Base-by-base conservation (phyloP, 2,329 filamentous ascomycete species). In the Penicillium sp. region DNA sequence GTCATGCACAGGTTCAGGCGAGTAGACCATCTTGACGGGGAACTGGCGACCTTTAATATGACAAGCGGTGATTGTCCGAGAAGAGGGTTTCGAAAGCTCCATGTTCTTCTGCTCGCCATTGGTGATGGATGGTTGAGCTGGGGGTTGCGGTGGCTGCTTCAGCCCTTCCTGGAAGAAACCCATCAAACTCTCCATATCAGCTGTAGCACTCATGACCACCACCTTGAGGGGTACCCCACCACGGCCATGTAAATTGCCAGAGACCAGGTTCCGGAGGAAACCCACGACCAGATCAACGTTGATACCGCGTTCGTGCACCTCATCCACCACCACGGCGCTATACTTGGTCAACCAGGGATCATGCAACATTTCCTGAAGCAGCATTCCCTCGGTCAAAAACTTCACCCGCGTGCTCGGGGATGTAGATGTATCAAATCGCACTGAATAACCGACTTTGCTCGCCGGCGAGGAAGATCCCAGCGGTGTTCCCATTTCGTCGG, bases 191-290 rank as follows among this genome's bases (percentile, higher is more conserved):
- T 91, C 84, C 49, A 95, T 83, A 66, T 97, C 88, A 34, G 90
- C 88, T 5, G 93, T 98, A 43, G 93, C 93, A 76, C 90, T 96
- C 93, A 98, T 98, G 63, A 97, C 81, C 32, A 95, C 81, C 3
- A 97, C 83, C 66, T 95, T 97, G 47, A 98, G 73, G 1, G 86
- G 84, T 28, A 85, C 73, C 4, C 86, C 86, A 6, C 84, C 83
- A 4, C 86, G 81, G 5, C 83, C 83, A 39, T 79, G 75, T 34
- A 80, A 78, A 32, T 67, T 66, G 4, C 69, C 71, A 26, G 76
- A 73, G 1, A 93, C 72, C 40, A 97, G 80, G 51, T 86, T 85
- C 63, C 88, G 88, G 52, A 98, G 66, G 55, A 98, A 97, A 0
- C 93, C 93, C 26, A 94, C 76, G 8, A 96, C 77, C 26, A 98